Percentiles rank a stretch among this genome's conserved stretches.
Conservation (phyloP, 306 rosid genomes). For the Arachis hypogaea region DNA sequence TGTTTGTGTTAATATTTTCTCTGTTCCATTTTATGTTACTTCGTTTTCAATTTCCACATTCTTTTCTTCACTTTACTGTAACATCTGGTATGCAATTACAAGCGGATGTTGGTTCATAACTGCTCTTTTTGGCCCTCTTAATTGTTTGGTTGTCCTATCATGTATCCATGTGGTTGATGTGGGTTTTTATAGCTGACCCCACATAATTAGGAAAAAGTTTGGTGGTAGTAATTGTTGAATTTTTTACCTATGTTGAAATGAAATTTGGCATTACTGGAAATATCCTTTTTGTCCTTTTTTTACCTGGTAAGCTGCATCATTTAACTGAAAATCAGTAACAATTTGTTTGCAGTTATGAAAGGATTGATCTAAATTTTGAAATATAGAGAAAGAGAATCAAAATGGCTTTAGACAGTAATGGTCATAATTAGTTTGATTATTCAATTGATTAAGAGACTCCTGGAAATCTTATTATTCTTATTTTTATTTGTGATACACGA, state of each 20-base stretch:
- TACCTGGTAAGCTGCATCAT: no score
- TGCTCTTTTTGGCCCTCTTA: background rate
- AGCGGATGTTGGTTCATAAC: conserved; percentile 26
- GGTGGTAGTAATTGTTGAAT: background rate
- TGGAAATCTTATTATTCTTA: conserved; percentile 3
- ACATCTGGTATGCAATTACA: background rate
- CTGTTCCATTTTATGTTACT: conserved; percentile 12
- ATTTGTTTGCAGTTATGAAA: conserved; percentile 17
- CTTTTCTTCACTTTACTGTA: background rate
- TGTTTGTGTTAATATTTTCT: background rate
- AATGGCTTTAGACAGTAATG: background rate
- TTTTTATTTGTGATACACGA: conserved; percentile 24
- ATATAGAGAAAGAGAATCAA: conserved; percentile 18
- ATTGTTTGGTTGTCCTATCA: background rate
- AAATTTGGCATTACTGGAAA: background rate
- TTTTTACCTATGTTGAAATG: conserved; percentile 12
- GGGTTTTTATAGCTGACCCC: background rate
- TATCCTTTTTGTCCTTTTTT: no score
- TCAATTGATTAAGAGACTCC: conserved; percentile 7
- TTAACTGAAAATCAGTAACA: no score
- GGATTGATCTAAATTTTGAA: conserved; percentile 12
- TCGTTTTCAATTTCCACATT: conserved; percentile 6
- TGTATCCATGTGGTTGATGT: background rate
- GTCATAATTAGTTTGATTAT: conserved; percentile 15
- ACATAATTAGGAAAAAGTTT: background rate